Percentiles rank a stretch among this genome's conserved stretches.
These are phyloP conservation scores for Aspergillus sojae DNA, from an alignment of 2,329 filamentous ascomycete genomes.

Conservation along the genomic window DNA sequence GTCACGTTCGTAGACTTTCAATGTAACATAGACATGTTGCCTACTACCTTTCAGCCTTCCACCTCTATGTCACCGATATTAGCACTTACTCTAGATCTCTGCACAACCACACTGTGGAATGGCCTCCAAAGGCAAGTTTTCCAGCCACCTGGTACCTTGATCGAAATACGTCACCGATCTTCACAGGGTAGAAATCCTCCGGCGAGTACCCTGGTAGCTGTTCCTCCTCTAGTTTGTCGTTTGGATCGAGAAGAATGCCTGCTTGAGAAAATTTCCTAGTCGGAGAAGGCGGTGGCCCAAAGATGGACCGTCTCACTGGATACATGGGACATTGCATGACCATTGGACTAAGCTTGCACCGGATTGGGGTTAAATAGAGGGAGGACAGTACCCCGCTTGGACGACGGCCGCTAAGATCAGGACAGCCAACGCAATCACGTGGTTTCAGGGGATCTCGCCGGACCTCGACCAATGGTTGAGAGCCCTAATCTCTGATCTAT, in stretches of 20 bases:
- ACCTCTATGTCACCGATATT: neutral
- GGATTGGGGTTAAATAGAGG: too few relatives aligned
- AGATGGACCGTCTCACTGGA: neutral
- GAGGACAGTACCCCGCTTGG: too few relatives aligned
- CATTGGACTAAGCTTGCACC: too few relatives aligned
- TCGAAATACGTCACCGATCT: slow-evolving; percentile 12
- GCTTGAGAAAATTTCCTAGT: neutral
- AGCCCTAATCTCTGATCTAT: too few relatives aligned
- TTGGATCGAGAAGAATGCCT: slow-evolving; percentile 7
- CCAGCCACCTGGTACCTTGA: slow-evolving; percentile 14
- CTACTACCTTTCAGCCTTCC: neutral
- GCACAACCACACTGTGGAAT: slow-evolving; percentile 16
- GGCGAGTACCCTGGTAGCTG: slow-evolving; percentile 7
- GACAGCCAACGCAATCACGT: too few relatives aligned
- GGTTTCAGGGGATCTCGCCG: too few relatives aligned
- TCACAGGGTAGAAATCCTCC: slow-evolving; percentile 8
- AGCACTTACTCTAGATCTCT: slow-evolving; percentile 16
- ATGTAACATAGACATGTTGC: slow-evolving; percentile 14
- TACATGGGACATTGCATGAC: too few relatives aligned
- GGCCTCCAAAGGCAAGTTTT: slow-evolving; percentile 10
- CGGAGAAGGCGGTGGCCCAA: neutral
- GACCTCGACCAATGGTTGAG: too few relatives aligned
- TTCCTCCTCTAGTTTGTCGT: slow-evolving; percentile 11
- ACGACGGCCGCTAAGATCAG: too few relatives aligned
- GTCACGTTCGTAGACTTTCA: slow-evolving; percentile 8